Conservation (phyloP, 2,329 filamentous ascomycete species). For the Aspergillus pseudoviridinutans region DNA sequence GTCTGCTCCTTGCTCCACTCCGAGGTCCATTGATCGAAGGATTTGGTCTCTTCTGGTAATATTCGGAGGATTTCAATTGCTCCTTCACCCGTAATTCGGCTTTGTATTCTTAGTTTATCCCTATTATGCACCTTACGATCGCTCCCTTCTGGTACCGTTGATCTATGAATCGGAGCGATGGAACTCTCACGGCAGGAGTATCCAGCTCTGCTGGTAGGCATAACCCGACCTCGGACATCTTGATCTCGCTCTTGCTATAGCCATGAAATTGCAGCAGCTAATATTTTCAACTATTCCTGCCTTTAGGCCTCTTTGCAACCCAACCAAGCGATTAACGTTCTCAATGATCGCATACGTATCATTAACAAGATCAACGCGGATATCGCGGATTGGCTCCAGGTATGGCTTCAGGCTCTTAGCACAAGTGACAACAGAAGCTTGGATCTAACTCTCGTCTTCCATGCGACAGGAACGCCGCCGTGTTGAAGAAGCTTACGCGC, state of each 20-base stretch:
- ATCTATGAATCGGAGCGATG: constrained; percentile 48
- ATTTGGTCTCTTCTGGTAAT: constrained; percentile 1
- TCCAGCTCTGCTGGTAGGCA: constrained; percentile 83
- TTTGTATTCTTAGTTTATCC: constrained; percentile 10
- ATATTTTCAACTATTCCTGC: constrained; percentile 11
- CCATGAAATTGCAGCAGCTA: not conserved
- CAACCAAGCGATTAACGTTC: constrained; percentile 70
- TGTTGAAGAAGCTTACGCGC: constrained; percentile 85
- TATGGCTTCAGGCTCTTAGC: constrained; percentile 43
- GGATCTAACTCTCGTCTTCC: constrained; percentile 10
- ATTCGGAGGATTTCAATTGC: constrained; percentile 2
- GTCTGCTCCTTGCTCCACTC: not conserved
- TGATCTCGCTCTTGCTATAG: not conserved
- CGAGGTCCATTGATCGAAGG: constrained; percentile 10
- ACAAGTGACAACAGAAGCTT: constrained; percentile 5
- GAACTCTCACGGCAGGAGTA: constrained; percentile 85
- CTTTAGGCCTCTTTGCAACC: constrained; percentile 74
- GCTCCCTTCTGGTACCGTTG: constrained; percentile 13
- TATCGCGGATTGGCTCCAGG: constrained; percentile 95
- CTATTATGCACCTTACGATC: constrained; percentile 32
- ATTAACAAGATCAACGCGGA: constrained; percentile 83
- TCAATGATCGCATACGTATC: constrained; percentile 83
- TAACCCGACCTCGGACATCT: not conserved
- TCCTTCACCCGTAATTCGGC: constrained; percentile 22
- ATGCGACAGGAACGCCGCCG: constrained; percentile 75